phyloP scores from a whole-genome alignment of 2,329 filamentous ascomycete genomes.

The Magnaporthales sp. region DNA sequence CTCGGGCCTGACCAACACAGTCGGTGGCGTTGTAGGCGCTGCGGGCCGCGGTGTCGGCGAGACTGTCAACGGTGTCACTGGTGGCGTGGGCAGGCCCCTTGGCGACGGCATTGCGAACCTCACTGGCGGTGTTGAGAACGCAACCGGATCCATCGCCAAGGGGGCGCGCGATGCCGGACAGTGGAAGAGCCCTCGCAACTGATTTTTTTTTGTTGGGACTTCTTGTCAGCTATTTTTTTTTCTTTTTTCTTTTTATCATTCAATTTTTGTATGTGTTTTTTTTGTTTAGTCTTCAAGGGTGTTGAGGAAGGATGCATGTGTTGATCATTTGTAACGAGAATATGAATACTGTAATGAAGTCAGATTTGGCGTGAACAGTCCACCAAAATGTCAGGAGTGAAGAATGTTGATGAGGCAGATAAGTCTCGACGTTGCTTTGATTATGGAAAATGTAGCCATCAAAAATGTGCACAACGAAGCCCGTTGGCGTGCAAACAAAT shows the following conservation, averaged over 20 bases:
- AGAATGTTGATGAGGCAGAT: no score
- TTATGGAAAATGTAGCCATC: no score
- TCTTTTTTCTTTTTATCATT: not conserved
- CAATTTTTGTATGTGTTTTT: not conserved
- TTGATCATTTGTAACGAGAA: not conserved
- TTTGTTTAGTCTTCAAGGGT: not conserved
- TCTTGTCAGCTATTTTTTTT: not conserved
- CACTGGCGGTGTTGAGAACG: conserved; percentile 44
- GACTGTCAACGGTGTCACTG: conserved; percentile 44
- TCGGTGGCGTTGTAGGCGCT: conserved; percentile 30
- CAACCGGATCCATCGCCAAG: conserved; percentile 18
- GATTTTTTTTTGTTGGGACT: not conserved
- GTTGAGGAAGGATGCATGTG: not conserved
- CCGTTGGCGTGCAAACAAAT: not conserved
- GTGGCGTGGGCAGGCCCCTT: conserved; percentile 42
- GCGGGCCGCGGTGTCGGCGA: conserved; percentile 48
- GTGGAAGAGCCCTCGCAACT: conserved; percentile 5
- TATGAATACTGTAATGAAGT: not conserved
- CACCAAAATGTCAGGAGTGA: not conserved
- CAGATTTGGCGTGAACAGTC: not conserved
- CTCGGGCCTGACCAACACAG: conserved; percentile 21
- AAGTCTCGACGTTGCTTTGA: no score
- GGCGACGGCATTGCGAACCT: conserved; percentile 46
- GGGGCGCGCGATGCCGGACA: conserved; percentile 8
- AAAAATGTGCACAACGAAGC: not conserved